Base-by-base conservation (phyloP, 192 early-diverging fungal species). In the Gonapodya sp. region DNA sequence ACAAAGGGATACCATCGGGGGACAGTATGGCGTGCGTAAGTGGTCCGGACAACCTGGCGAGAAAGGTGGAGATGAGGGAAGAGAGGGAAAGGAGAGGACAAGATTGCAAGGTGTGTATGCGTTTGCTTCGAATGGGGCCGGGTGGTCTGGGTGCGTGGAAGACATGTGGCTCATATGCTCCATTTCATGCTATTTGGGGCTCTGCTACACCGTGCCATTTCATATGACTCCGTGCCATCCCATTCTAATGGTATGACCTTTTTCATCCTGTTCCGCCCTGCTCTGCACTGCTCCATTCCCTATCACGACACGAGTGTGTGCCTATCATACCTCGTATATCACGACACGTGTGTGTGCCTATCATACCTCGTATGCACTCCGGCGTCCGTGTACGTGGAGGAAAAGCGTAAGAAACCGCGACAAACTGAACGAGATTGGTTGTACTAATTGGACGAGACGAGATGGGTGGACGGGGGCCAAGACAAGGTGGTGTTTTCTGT, bases 401-500 rank as follows among this genome's bases (percentile, higher is more conserved):
- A n/a, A n/a, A n/a, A n/a, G n/a, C n/a, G n/a, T n/a, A 64, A 64
- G 46, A 64, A 64, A 64, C 46, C 8, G 46, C 46, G 46, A 24
- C 46, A 64, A 64, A 8, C 8, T 16, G 46, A 64, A 64, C 46
- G 46, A 64, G 46, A 64, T 24, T 24, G 46, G 46, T 64, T 24
- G 46, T 64, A 64, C n/a, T n/a, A n/a, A 64, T 64, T 8, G 24
- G 46, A 64, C 46, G 46, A 64, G 8, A 24, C 46, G 46, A 64
- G 46, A 64, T 24, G 46, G 46, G 46, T 64, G 46, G 46, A 64
- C 24, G 46, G 46, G 8, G 46, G 46, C 46, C 46, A 64, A 64
- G 46, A 64, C 46, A 64, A 64, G 46, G 46, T 64, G 46, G 46
- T 64, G 46, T 64, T 64, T 64, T 64, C 46, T 64, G 46, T 64